A percentile compares a stretch with the other conserved stretches of the same genome.
Evolutionary conservation across 164 flowering plant genomes (phyloP).

Genomic region (Macadamia tetraphylla): DNA sequence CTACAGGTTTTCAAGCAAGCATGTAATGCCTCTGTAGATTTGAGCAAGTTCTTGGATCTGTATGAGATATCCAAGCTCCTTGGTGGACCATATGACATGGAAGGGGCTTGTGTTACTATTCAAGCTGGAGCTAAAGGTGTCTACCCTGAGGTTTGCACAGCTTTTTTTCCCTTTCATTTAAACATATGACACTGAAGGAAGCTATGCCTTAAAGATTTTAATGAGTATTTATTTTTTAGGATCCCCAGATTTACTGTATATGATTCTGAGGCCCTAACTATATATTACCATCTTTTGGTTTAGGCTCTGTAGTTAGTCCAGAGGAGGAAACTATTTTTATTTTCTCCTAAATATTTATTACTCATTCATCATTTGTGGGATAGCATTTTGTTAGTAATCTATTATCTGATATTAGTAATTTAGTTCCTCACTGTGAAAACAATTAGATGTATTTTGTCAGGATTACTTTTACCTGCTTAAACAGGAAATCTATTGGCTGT

Average conservation of each 20-base stretch:
- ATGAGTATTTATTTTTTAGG: background rate
- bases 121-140: slow-evolving; percentile 45
- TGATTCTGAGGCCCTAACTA: no score
- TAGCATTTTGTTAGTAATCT: background rate
- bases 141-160: slow-evolving; percentile 45
- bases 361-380: background rate
- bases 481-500: no score
- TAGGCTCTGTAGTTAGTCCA: no score
- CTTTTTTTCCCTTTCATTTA: slow-evolving; percentile 1
- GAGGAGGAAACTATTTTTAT: no score
- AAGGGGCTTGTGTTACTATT: slow-evolving; percentile 73
- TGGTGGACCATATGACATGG: slow-evolving; percentile 60
- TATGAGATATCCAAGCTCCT: slow-evolving; percentile 81
- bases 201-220: background rate
- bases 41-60: slow-evolving; percentile 60
- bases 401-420: no score
- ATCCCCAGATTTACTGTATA: no score
- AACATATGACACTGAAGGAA: background rate
- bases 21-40: slow-evolving; percentile 59
- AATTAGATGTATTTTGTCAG: no score
- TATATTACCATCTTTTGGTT: no score
- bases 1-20: slow-evolving; percentile 71
- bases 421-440: no score
- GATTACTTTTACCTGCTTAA: no score
- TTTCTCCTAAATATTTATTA: background rate